Base-by-base conservation (phyloP, 371 early-diverging fungal species). In the Rhizopus stolonifer region DNA sequence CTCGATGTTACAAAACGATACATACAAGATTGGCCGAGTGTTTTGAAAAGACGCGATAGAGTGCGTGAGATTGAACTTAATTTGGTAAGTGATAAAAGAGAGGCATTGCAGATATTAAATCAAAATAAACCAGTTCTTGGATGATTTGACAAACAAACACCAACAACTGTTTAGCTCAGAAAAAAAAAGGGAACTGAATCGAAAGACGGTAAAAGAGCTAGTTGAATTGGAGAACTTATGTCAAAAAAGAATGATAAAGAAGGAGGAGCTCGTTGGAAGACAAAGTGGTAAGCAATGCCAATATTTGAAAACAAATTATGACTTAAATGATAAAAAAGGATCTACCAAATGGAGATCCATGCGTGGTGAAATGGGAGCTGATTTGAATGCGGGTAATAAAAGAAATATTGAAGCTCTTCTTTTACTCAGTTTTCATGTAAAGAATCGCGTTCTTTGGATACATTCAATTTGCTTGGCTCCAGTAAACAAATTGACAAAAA, bases 1-100 rank as follows among this genome's bases (percentile, higher is more conserved):
- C 58, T 84, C 2, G 90, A 88, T 71, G 86, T 86, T 4, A 84
- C 83, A 1, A 74, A 76, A 34, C 56, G 83, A 32, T 87, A 85
- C 45, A 73, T 72, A 3, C 45, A 57, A 32, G 61, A 75, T n/a
- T 81, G 76, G 67, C 42, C 56, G 2, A 67, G 62, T 3, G 72
- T 80, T 2, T 44, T 74, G 9, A 61, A 61, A 24, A 64, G 87
- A 34, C 69, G 89, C 1, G 70, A 52, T n/a, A 56, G 69, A 14
- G 74, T 82, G 7, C 46, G 60, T 18, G 89, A 89, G 47, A 36
- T 53, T 2, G 70, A 68, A 44, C 52, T 89, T 11, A 60, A 50
- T 5, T 17, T 60, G 45, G 50, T 52, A 74, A 61, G 72, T 71
- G 31, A 29, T 7, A 29, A 29, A 29, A 29, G 10, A 10, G 31